Conservation (phyloP, 2,329 filamentous ascomycete genomes). For the Exophiala viscosa region DNA sequence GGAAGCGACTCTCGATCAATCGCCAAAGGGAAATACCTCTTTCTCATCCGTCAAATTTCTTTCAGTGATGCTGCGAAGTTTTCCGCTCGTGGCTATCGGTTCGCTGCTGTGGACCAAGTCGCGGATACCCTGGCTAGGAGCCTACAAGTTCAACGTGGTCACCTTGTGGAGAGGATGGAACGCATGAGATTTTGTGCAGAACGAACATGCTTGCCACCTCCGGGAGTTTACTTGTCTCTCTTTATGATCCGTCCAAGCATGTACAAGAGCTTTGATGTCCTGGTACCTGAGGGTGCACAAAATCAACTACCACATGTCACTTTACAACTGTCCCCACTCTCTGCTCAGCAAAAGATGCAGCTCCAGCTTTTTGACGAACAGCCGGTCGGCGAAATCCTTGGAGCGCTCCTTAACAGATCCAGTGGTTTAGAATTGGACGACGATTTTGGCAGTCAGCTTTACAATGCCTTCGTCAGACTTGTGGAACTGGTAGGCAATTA, state of each 20-base stretch:
- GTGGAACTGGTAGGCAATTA: constrained; percentile 39
- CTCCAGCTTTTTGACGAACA: constrained; percentile 42
- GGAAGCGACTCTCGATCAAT: constrained; percentile 6
- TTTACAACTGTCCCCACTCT: constrained; percentile 52
- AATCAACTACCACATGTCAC: constrained; percentile 60
- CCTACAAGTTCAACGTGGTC: constrained; percentile 66
- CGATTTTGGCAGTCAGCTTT: constrained; percentile 46
- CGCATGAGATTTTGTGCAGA: constrained; percentile 59
- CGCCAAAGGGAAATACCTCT: constrained; percentile 68
- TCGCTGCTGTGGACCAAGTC: constrained; percentile 67
- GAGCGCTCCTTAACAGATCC: constrained; percentile 31
- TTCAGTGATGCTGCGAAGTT: constrained; percentile 61
- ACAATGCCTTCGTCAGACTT: constrained; percentile 37
- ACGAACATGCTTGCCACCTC: constrained; percentile 26
- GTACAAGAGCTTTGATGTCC: constrained; percentile 59
- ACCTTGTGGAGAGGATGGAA: constrained; percentile 59
- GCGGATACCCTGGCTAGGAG: constrained; percentile 64
- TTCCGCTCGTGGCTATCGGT: constrained; percentile 71
- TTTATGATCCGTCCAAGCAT: constrained; percentile 48
- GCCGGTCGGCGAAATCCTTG: constrained; percentile 35
- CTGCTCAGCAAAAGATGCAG: constrained; percentile 55
- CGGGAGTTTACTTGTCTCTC: constrained; percentile 42
- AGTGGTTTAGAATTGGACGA: constrained; percentile 28
- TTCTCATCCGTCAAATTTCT: constrained; percentile 65
- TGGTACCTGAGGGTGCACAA: constrained; percentile 55